phyloP scores from a whole-genome alignment of 208 protist species.

The Spironucleus salmonicida region DNA sequence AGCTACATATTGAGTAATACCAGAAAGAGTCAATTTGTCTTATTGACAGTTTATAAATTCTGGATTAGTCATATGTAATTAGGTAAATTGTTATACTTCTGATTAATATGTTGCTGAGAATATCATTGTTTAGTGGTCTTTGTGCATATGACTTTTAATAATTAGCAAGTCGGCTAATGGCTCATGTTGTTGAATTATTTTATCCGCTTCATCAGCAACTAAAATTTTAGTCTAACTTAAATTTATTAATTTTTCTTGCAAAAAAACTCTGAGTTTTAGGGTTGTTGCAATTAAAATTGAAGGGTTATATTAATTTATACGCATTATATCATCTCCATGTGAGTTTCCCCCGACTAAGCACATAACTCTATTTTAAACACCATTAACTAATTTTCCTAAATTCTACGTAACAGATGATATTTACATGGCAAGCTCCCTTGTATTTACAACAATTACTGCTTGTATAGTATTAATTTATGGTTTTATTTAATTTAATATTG shows the following conservation, averaged over 20 bases:
- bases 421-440: conserved; percentile 90
- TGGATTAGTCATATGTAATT: conserved; percentile 68
- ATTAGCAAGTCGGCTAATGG: conserved; percentile 41
- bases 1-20: conserved; percentile 95
- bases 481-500: conserved; percentile 83
- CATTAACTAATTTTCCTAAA: conserved; percentile 61
- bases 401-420: conserved; percentile 90
- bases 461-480: conserved; percentile 69
- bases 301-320: conserved; percentile 64
- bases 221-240: conserved; percentile 66
- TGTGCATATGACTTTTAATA: conserved; percentile 67
- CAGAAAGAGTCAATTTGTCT: conserved; percentile 81
- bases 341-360: conserved; percentile 51
- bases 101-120: conserved; percentile 95
- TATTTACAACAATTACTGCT: conserved; percentile 87
- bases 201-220: conserved; percentile 43
- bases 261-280: conserved; percentile 87
- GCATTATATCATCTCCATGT: conserved; percentile 89
- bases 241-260: conserved; percentile 72
- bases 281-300: conserved; percentile 87
- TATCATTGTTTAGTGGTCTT: conserved; percentile 73
- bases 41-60: conserved; percentile 94
- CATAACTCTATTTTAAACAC: conserved; percentile 49
- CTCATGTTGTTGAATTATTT: conserved; percentile 9
- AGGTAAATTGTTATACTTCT: conserved; percentile 72